Base-by-base conservation (phyloP, 805 yeast species). In the Danielia oregonensis region DNA sequence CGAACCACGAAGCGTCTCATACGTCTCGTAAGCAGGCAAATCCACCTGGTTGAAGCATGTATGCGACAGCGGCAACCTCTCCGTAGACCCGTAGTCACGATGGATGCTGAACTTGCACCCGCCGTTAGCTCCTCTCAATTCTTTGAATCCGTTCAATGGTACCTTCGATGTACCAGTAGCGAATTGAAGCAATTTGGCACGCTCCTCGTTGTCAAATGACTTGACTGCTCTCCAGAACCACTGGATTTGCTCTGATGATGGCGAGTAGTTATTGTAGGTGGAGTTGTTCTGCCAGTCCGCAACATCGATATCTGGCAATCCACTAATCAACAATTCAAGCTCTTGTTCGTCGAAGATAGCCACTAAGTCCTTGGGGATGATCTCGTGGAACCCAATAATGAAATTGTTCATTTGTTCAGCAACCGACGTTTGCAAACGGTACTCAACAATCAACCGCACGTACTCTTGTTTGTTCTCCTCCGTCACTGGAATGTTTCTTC, bases 171-270 rank as follows among this genome's bases (percentile, higher is more conserved):
- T 91, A 40, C 99, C 99, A 0, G 99, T 93, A 1, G 94, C 91
- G 68, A 93, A 93, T 56, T 93, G 99, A 39, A 93, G 65, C 44
- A 93, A 64, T 54, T 88, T 89, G 6, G 98, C 99, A 31, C 95
- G 72, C 55, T 93, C 97, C 56, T 93, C 98, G 12, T 75, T 76
- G 51, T 87, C 96, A 62, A 93, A 93, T 1, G 97, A 86, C 50
- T 87, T 78, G 10, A 93, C 96, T 1, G 97, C 96, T 54, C 97
- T 72, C 99, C 99, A 93, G 63, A 93, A 93, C 86, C 97, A 91
- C 53, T 83, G 88, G 37, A 93, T 81, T 54, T 89, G 97, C 19
- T 86, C 79, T 2, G 95, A 85, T 2, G 85, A 72, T 1, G 89
- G 72, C 0, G 87, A 75, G 57, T 91, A 93, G 54, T 88, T 91